These are phyloP conservation scores for Lentinula guzmanii DNA, from an alignment of 768 basidiomycete species.

Conservation along the genomic window DNA sequence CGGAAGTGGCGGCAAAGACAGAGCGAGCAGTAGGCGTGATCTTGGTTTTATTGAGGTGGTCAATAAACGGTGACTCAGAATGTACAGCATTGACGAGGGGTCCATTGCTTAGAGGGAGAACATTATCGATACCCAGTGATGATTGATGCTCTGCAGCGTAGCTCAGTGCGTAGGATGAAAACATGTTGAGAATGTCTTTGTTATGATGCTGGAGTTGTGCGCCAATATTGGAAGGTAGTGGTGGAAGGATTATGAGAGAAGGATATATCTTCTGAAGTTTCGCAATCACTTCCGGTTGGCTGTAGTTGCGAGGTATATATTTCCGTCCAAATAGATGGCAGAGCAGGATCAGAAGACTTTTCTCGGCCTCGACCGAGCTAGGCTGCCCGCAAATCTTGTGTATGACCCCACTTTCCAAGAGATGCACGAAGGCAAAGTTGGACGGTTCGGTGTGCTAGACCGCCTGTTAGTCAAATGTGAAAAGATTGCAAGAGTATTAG, in stretches of 20 bases:
- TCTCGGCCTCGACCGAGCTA: conserved; percentile 33
- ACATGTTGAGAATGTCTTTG: neutral
- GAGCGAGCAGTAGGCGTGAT: conserved; percentile 41
- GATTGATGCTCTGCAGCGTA: conserved; percentile 3
- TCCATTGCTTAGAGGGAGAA: conserved; percentile 42
- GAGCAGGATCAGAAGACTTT: conserved; percentile 47
- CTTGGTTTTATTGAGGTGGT: conserved; percentile 1
- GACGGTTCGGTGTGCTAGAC: conserved; percentile 56
- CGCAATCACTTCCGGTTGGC: neutral
- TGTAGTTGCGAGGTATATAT: conserved; percentile 8
- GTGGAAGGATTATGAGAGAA: conserved; percentile 52
- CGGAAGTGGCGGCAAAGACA: conserved; percentile 61
- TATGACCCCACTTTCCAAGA: conserved; percentile 52
- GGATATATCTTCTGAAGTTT: conserved; percentile 38
- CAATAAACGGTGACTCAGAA: conserved; percentile 19
- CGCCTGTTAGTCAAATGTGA: neutral
- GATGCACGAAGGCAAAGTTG: conserved; percentile 58
- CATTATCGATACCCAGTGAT: conserved; percentile 34
- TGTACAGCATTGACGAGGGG: conserved; percentile 14
- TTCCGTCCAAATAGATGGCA: conserved; percentile 64
- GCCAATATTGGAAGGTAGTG: conserved; percentile 21
- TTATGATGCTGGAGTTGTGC: neutral
- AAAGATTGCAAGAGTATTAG: neutral
- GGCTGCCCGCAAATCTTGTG: conserved; percentile 48
- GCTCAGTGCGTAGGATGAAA: neutral